Conservation (phyloP, 345 rosid genomes). For the Salix brachista region DNA sequence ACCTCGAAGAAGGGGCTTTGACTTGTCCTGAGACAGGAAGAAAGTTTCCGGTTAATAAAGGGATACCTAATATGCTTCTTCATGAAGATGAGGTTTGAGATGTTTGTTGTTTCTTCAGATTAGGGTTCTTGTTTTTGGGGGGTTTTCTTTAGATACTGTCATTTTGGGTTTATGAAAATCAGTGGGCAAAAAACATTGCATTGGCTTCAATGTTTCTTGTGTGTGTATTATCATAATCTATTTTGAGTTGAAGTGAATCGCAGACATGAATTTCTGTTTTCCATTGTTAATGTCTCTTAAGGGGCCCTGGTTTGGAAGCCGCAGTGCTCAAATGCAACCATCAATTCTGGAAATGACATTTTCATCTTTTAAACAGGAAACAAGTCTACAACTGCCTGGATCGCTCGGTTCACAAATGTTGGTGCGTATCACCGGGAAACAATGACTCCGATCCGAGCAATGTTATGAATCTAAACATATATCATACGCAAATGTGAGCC, state of each 20-base stretch:
- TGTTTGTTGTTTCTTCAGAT: not conserved
- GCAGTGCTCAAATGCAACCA: not conserved
- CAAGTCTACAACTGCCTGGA: not conserved
- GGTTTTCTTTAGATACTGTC: not conserved
- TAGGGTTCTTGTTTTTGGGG: not conserved
- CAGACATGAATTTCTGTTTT: not conserved
- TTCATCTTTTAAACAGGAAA: not conserved
- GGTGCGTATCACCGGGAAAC: not conserved
- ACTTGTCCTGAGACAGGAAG: constrained; percentile 85
- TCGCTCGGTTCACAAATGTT: not conserved
- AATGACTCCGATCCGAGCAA: not conserved
- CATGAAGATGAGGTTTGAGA: constrained; percentile 88
- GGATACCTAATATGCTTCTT: constrained; percentile 94
- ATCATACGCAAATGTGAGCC: not conserved
- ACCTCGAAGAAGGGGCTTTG: constrained; percentile 85
- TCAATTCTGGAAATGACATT: not conserved
- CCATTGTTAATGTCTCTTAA: not conserved
- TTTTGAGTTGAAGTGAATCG: not conserved
- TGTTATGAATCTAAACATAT: not conserved
- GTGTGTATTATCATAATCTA: not conserved
- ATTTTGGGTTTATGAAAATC: not conserved
- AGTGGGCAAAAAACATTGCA: not conserved
- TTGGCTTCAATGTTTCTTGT: not conserved
- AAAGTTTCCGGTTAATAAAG: constrained; percentile 65
- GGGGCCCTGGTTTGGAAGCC: not conserved